These are phyloP conservation scores for Inga laurina DNA, from an alignment of 306 rosid species.

Conservation along the genomic window DNA sequence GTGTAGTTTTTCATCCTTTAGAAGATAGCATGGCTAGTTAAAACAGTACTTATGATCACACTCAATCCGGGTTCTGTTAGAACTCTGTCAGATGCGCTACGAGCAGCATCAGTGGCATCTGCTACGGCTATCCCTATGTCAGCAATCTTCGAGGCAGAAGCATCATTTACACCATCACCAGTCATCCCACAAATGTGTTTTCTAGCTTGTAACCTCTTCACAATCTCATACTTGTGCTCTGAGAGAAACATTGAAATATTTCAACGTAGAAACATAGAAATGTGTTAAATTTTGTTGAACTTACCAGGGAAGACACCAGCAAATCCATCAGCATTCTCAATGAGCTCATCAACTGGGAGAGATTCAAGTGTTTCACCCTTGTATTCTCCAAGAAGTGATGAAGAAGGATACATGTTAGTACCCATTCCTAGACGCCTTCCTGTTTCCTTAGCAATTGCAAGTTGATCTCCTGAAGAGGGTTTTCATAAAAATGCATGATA, in stretches of 20 bases:
- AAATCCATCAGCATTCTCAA: constrained; percentile 81
- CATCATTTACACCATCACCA: constrained; percentile 85
- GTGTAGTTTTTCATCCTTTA: constrained; percentile 83
- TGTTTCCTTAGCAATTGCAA: constrained; percentile 76
- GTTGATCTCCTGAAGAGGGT: constrained; percentile 65
- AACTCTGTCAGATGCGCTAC: constrained; percentile 78
- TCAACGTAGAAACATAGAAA: background rate
- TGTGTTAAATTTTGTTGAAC: constrained; percentile 13
- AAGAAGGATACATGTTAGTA: constrained; percentile 80
- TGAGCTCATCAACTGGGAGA: constrained; percentile 68
- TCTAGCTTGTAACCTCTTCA: constrained; percentile 66
- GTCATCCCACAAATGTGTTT: constrained; percentile 86
- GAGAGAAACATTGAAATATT: constrained; percentile 8
- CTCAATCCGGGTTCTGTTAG: constrained; percentile 80
- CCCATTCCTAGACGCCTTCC: constrained; percentile 89
- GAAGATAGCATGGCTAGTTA: constrained; percentile 80
- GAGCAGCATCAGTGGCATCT: constrained; percentile 76
- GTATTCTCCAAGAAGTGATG: constrained; percentile 63
- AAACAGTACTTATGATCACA: constrained; percentile 78
- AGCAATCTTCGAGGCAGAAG: constrained; percentile 76
- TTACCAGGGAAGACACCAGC: constrained; percentile 86
- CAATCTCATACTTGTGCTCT: constrained; percentile 86
- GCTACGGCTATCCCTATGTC: constrained; percentile 86
- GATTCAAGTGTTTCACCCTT: constrained; percentile 43
- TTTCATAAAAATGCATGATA: constrained; percentile 18